Evolutionary conservation across 805 yeast species (phyloP), one percentile per base, ranked within the genome.

Genomic region (Grigorovia jiainica): DNA sequence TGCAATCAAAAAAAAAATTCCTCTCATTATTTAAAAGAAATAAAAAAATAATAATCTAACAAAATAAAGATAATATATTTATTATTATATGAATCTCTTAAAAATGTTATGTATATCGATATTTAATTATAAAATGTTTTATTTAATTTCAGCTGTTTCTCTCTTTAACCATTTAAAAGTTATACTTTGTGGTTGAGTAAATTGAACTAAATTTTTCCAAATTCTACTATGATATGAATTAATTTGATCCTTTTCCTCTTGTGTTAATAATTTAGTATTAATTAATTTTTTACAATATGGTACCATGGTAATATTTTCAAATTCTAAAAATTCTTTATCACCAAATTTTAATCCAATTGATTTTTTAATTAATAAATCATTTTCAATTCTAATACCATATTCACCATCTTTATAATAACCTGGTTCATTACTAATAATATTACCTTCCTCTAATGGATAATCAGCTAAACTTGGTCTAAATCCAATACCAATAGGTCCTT

Each of bases 341-440:
- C 76, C 79, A 60, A 71, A 75, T 49, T 71, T 71, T 52, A 58
- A 46, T 43, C 47, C 67, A 4, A 66, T 61, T 18, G 33, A 27
- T 23, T 60, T 66, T 44, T 65, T 65, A 16, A 79, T 76, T 38
- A 80, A 69, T 35, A 92, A 60, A 51, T 87, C 89, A 57, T 87
- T 83, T 63, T 92, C 98, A 42, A 92, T 76, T 50, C 98, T 72
- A 46, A 90, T 75, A 9, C 98, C 98, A 60, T 75, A 87, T 46
- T 80, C 78, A n/a, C 89, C 90, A 52, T 86, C 95, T 48, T 81
- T 77, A 61, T 92, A 92, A 60, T 70, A 90, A 0, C 98, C 98
- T 0, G 98, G 98, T 61, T 92, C 98, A 63, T 89, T 89, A 39
- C 94, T 81, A 33, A 87, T 65, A 19, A 89, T 72, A 51, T 81